These are phyloP conservation scores for Kockiozyma suomiensis DNA, from an alignment of 805 yeast genomes.

Conservation along the genomic window DNA sequence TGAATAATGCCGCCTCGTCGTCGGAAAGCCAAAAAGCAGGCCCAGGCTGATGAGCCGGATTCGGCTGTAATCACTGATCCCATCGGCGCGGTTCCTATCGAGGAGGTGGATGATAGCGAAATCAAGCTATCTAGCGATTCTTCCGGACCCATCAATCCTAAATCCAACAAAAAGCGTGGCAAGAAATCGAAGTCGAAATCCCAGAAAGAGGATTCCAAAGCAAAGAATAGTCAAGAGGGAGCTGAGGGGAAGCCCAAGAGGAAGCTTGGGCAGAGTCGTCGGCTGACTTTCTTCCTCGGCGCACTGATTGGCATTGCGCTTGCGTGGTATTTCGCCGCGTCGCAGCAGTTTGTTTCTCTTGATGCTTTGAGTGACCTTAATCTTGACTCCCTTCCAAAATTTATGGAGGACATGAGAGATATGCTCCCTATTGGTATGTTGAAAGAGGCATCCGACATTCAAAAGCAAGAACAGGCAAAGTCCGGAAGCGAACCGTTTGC, in stretches of 20 bases:
- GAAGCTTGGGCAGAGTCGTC: conserved; percentile 17
- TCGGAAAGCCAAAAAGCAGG: conserved; percentile 7
- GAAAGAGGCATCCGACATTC: conserved; percentile 59
- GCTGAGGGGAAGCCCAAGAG: neutral
- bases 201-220: neutral
- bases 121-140: neutral
- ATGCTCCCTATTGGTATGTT: conserved; percentile 68
- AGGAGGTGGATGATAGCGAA: neutral
- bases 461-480: conserved; percentile 47
- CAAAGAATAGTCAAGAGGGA: too few species aligned
- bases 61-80: conserved; percentile 5
- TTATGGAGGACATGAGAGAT: conserved; percentile 73
- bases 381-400: conserved; percentile 60
- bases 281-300: conserved; percentile 48
- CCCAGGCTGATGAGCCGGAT: neutral
- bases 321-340: conserved; percentile 64
- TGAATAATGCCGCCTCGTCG: conserved; percentile 3
- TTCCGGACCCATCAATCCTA: neutral
- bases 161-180: neutral
- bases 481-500: conserved; percentile 75
- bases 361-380: conserved; percentile 56
- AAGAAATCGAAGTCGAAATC: neutral
- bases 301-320: conserved; percentile 66
- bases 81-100: conserved; percentile 13
- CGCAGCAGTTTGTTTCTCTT: conserved; percentile 48